Percentiles rank a stretch among this genome's conserved stretches.
Evolutionary conservation across 139 green algal genomes (phyloP).

Genomic region (Coccomyxa sp.): DNA sequence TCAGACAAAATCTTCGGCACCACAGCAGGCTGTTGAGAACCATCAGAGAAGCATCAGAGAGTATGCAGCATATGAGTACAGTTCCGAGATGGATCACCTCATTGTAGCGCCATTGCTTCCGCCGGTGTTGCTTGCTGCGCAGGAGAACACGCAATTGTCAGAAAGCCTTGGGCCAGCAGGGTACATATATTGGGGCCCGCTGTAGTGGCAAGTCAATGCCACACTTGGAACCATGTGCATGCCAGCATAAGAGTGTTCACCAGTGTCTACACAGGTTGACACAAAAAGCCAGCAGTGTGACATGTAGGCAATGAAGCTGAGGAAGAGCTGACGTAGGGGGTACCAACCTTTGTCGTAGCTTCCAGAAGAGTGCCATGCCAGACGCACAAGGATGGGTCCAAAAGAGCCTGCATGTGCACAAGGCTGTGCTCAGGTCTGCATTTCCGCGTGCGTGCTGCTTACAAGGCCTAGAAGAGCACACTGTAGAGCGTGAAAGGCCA

Average conservation of each 20-base stretch:
- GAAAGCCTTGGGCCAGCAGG: no score
- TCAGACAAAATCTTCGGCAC: background rate
- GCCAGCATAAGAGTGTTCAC: background rate
- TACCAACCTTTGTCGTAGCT: slow-evolving; percentile 74
- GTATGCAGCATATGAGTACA: background rate
- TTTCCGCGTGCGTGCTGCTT: no score
- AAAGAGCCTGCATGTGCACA: slow-evolving; percentile 36
- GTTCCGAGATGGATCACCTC: slow-evolving; percentile 37
- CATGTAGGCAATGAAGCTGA: background rate
- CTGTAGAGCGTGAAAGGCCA: background rate
- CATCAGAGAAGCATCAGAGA: background rate
- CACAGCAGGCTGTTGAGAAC: background rate
- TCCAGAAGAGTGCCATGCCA: slow-evolving; percentile 80
- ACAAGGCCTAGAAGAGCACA: no score
- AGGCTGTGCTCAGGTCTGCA: background rate
- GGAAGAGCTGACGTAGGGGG: background rate
- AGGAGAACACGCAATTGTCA: background rate
- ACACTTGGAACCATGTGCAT: no score
- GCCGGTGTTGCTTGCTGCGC: slow-evolving; percentile 30
- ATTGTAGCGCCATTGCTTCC: slow-evolving; percentile 86
- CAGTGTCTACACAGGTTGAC: background rate
- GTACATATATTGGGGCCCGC: no score
- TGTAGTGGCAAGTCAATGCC: no score
- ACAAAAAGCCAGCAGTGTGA: background rate
- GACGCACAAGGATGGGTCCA: slow-evolving; percentile 64